phyloP scores from a whole-genome alignment of 2,329 filamentous ascomycete genomes.

The Fusarium solani-melongenae region DNA sequence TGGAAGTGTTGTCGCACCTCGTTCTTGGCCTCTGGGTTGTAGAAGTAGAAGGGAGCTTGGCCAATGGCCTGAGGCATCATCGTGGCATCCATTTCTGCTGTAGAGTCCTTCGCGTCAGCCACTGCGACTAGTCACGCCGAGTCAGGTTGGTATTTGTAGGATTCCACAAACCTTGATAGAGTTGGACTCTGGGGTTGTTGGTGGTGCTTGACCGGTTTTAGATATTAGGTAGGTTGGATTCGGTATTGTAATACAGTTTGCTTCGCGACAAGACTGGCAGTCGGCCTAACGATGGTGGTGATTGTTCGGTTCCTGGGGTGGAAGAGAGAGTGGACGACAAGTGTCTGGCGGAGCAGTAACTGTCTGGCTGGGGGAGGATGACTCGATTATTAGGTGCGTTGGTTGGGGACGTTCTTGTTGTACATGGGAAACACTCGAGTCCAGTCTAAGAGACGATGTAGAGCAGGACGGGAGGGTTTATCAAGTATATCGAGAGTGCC shows the following conservation, averaged over 20 bases:
- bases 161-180: conserved; percentile 40
- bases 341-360: conserved; percentile 48
- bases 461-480: conserved; percentile 28
- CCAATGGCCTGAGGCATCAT: conserved; percentile 72
- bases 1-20: conserved; percentile 79
- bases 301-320: conserved; percentile 36
- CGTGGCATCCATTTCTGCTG: conserved; percentile 71
- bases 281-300: conserved; percentile 41
- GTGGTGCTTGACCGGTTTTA: conserved; percentile 33
- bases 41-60: conserved; percentile 87
- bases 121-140: conserved; percentile 5
- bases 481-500: conserved; percentile 38
- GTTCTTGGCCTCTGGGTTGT: conserved; percentile 79
- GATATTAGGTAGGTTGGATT: conserved; percentile 39
- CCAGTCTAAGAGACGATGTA: conserved; percentile 20
- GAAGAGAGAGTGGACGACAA: conserved; percentile 57
- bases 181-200: conserved; percentile 21
- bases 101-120: conserved; percentile 29
- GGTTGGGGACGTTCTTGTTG: conserved; percentile 44
- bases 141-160: conserved; percentile 19
- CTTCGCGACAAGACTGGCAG: conserved; percentile 30
- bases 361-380: conserved; percentile 41
- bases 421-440: conserved; percentile 44
- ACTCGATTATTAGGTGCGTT: conserved; percentile 44
- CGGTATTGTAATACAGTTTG: conserved; percentile 41